Evolutionary conservation across 495 filamentous ascomycete genomes (phyloP).

Genomic region (Alectoria sarmentosa): DNA sequence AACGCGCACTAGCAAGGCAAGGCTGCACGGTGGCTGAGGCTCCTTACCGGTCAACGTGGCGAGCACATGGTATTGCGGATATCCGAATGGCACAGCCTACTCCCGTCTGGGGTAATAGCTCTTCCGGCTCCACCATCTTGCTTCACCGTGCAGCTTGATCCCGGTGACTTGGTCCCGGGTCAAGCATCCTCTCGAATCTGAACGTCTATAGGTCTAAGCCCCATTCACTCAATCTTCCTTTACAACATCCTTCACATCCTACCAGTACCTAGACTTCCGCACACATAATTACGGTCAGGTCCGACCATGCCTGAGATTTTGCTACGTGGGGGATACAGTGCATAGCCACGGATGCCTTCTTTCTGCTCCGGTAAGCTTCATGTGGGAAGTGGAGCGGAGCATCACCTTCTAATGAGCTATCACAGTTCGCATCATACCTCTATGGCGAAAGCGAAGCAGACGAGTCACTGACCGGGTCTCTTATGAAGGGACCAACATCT

Average conservation of each 20-base stretch:
- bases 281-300: background rate
- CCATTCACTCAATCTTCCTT: background rate
- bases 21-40: background rate
- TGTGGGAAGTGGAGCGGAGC: background rate
- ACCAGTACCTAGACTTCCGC: background rate
- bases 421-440: background rate
- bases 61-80: background rate
- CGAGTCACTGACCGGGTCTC: background rate
- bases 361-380: conserved; percentile 1
- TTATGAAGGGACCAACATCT: background rate
- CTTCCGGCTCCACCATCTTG: background rate
- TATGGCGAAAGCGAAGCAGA: background rate
- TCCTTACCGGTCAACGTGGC: background rate
- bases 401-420: background rate
- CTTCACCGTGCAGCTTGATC: background rate
- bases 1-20: background rate
- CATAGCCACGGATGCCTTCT: background rate
- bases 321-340: background rate
- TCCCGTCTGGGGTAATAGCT: background rate
- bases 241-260: background rate
- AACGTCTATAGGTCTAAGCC: background rate
- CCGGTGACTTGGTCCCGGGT: background rate
- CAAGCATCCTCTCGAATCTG: background rate
- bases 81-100: background rate
- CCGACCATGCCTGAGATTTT: background rate